Evolutionary conservation across 495 filamentous ascomycete genomes (phyloP).

Genomic region (Aspergillus hancockii): DNA sequence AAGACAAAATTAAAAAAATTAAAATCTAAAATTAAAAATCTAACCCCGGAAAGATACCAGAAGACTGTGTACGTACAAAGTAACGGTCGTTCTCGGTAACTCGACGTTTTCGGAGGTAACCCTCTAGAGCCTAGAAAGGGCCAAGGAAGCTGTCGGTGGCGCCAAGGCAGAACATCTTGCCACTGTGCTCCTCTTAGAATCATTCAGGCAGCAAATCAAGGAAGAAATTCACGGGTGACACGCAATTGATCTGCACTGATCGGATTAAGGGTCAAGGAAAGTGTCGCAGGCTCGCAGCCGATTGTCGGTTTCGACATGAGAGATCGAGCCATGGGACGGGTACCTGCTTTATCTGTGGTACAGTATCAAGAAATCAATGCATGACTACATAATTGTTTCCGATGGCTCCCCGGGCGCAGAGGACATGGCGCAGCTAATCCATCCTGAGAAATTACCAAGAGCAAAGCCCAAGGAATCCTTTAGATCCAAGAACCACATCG

Average conservation of each 20-base stretch:
- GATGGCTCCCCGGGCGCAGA: too few relatives aligned
- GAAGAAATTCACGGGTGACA: not conserved
- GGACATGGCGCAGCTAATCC: not conserved
- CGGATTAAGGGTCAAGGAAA: not conserved
- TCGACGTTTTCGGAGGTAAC: not conserved
- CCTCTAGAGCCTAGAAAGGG: not conserved
- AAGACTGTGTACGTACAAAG: too few relatives aligned
- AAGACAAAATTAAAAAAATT: not conserved
- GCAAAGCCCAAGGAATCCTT: not conserved
- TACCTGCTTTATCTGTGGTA: slow-evolving; percentile 1
- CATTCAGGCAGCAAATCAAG: not conserved
- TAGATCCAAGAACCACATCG: not conserved
- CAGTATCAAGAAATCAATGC: not conserved
- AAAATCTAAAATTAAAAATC: not conserved
- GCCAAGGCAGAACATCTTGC: not conserved
- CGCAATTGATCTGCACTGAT: not conserved
- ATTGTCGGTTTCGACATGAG: not conserved
- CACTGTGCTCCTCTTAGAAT: not conserved
- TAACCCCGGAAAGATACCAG: not conserved
- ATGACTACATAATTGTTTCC: not conserved
- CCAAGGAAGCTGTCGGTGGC: not conserved
- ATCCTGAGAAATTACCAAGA: not conserved
- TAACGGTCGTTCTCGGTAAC: not conserved
- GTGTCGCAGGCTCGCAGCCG: not conserved
- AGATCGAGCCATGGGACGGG: not conserved